phyloP scores from a whole-genome alignment of 306 rosid genomes.

The Gynostemma pentaphyllum region DNA sequence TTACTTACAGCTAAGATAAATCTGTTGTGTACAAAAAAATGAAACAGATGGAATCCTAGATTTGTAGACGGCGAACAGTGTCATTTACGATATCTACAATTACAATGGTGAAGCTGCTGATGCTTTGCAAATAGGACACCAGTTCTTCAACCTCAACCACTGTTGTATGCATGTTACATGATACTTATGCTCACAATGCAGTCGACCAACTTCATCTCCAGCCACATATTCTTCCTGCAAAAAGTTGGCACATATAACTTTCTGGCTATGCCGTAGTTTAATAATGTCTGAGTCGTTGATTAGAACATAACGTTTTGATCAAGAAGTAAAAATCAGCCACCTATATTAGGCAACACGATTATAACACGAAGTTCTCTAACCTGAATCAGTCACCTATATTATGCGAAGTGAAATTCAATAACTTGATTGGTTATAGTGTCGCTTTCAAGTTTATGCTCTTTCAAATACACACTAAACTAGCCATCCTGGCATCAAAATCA shows the following conservation, averaged over 20 bases:
- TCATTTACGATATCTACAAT: neutral
- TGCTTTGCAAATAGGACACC: conserved; percentile 98
- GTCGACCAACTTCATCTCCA: conserved; percentile 65
- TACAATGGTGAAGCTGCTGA: conserved; percentile 11
- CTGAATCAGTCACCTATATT: neutral
- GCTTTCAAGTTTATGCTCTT: neutral
- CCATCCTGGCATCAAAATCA: neutral
- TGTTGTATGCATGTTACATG: conserved; percentile 64
- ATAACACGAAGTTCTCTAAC: neutral
- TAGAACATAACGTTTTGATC: neutral
- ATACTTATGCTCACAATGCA: conserved; percentile 65
- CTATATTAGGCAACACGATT: neutral
- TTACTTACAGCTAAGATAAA: neutral
- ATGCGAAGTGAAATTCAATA: neutral
- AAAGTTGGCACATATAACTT: neutral
- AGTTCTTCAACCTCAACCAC: conserved; percentile 83
- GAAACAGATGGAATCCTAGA: neutral
- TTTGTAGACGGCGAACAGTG: neutral
- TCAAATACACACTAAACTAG: neutral
- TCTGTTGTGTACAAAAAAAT: neutral
- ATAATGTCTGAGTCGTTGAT: neutral
- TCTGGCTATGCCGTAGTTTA: neutral
- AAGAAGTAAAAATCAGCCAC: neutral
- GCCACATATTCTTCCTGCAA: conserved; percentile 69
- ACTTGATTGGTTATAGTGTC: neutral